Evolutionary conservation across 495 filamentous ascomycete species (phyloP).

Genomic region (Rusavskia elegans): DNA sequence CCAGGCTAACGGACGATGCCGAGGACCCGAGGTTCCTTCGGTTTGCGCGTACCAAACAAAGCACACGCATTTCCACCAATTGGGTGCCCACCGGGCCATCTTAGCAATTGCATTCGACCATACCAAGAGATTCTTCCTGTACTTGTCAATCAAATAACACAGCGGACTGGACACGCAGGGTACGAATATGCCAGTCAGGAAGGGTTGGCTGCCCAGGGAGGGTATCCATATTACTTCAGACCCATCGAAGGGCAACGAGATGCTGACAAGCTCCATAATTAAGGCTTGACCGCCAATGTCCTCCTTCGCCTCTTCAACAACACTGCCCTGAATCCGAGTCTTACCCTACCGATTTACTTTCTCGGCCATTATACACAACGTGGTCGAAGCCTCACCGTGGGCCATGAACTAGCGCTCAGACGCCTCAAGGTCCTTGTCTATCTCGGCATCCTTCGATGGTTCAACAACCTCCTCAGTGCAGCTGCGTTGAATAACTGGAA

Average conservation of each 20-base stretch:
- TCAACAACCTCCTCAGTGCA: slow-evolving; percentile 34
- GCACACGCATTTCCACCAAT: too few relatives aligned
- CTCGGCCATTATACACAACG: slow-evolving; percentile 41
- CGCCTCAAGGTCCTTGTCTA: slow-evolving; percentile 30
- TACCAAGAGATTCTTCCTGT: too few relatives aligned
- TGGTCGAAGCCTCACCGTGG: slow-evolving; percentile 32
- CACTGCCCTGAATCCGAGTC: slow-evolving; percentile 42
- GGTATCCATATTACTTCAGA: background rate
- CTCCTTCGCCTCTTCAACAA: slow-evolving; percentile 34
- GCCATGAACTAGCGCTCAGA: slow-evolving; percentile 28
- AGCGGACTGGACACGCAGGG: too few relatives aligned
- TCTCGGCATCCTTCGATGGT: slow-evolving; percentile 29
- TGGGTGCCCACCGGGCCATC: too few relatives aligned
- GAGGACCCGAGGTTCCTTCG: too few relatives aligned
- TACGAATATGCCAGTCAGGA: slow-evolving; percentile 1
- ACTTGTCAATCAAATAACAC: too few relatives aligned
- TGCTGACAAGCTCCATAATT: background rate
- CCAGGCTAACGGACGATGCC: too few relatives aligned
- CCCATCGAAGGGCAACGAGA: background rate
- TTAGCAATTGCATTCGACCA: too few relatives aligned
- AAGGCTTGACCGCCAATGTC: slow-evolving; percentile 48
- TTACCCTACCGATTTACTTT: slow-evolving; percentile 42
- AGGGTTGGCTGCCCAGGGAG: slow-evolving; percentile 6
- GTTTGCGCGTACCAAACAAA: too few relatives aligned
- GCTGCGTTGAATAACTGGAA: slow-evolving; percentile 44